Evolutionary conservation across 192 early-diverging fungal species (phyloP), one percentile per base, ranked within the genome.

Genomic region (Gaertneriomyces semiglobifer): DNA sequence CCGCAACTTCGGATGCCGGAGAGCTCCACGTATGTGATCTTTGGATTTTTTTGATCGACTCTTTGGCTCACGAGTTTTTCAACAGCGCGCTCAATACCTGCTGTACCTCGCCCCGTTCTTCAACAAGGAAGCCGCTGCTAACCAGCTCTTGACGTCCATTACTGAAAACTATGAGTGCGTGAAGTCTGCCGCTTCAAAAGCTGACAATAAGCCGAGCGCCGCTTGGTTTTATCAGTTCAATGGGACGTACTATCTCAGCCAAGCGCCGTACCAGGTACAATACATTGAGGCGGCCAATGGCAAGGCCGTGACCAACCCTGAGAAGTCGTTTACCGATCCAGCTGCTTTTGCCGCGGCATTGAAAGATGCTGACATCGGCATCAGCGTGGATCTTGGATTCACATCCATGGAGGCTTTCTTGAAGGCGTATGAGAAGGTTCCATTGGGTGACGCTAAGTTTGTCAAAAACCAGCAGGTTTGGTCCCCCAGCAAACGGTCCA

Each of bases 101-200:
- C 54, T 39, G 38, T 66, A 47, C 43, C 33, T 66, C 20, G n/a
- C 41, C n/a, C 20, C 65, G 19, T 66, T 66, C 25, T 66, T 48
- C 65, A 66, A 66, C 44, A 14, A 44, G 41, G 65, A 66, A 58
- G 54, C 11, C 8, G 12, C 12, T 7, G 65, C 54, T 3, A 66
- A 66, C 39, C 12, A 6, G 6, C 16, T 58, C 8, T 53, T 52
- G 4, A 4, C 25, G 2, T 39, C 42, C 4, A 66, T 66, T 25
- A 52, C 53, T 25, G 44, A 33, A 16, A n/a, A 57, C n/a, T 66
- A 66, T 40, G 47, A 56, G 19, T 66, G 65, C 44, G 33, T 66
- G n/a, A 55, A 54, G 18, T 39, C n/a, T 45, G 64, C 55, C 50
- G 64, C 64, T 18, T 42, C 33, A 6, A 44, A 40, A 11, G 14